phyloP scores from a whole-genome alignment of 2,329 filamentous ascomycete species.

The Onygenales sp. region DNA sequence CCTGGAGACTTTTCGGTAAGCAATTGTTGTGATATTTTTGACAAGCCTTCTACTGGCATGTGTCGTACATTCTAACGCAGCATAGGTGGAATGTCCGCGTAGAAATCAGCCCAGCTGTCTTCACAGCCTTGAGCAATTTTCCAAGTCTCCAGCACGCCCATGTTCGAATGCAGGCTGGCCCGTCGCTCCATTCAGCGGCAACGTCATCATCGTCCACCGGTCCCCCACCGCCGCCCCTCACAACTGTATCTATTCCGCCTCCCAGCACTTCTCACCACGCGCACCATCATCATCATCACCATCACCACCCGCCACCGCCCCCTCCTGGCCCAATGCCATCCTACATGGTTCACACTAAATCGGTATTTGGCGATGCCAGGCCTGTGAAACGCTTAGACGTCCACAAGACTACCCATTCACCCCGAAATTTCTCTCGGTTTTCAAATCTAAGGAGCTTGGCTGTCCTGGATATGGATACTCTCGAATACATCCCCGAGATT shows the following conservation, averaged over 20 bases:
- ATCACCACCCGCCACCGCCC: conserved; percentile 7
- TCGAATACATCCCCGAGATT: conserved; percentile 49
- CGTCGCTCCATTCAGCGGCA: conserved; percentile 44
- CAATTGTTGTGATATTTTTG: neutral
- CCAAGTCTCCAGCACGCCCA: conserved; percentile 45
- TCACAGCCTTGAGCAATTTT: conserved; percentile 48
- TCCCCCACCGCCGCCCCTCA: conserved; percentile 13
- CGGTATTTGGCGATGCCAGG: neutral
- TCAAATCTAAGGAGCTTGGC: conserved; percentile 44
- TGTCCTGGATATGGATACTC: conserved; percentile 52
- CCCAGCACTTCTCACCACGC: conserved; percentile 10
- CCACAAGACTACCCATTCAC: conserved; percentile 22
- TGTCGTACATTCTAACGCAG: neutral
- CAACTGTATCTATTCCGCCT: conserved; percentile 4
- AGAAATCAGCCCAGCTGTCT: conserved; percentile 51
- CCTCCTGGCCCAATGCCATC: neutral
- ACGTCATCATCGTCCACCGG: conserved; percentile 19
- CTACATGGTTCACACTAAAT: conserved; percentile 1
- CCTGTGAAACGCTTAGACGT: neutral
- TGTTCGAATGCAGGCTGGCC: conserved; percentile 50
- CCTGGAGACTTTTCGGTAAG: conserved; percentile 48
- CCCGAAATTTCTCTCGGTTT: conserved; percentile 50
- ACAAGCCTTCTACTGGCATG: neutral
- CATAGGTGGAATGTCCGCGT: conserved; percentile 55
- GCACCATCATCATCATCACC: conserved; percentile 15